phyloP scores from a whole-genome alignment of 257 asterid genomes.

The Nicotiana attenuata region DNA sequence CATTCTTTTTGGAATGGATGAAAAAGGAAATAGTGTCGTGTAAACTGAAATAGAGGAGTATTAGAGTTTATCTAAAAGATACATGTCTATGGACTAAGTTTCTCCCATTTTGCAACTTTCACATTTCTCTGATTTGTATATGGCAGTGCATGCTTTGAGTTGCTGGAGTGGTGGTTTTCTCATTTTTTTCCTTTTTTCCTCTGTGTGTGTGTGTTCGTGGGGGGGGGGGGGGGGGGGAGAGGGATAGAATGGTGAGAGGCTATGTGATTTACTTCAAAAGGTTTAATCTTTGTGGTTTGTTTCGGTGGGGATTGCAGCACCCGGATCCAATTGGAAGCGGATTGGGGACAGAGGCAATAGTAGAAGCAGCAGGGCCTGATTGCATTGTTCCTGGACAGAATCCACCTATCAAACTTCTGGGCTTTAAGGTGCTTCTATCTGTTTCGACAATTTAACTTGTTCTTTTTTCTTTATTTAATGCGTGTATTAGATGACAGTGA shows the following conservation, averaged over 20 bases:
- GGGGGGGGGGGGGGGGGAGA: too few species aligned
- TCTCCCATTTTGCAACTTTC: not conserved
- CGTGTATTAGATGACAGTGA: too few species aligned
- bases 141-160: not conserved
- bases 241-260: not conserved
- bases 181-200: not conserved
- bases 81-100: not conserved
- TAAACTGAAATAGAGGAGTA: too few species aligned
- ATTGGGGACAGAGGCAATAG: constrained; percentile 65
- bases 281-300: not conserved
- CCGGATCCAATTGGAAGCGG: constrained; percentile 61
- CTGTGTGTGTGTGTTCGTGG: not conserved
- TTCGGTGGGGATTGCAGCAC: constrained; percentile 17
- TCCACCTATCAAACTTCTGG: constrained; percentile 68
- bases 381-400: constrained; percentile 86
- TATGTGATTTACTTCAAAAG: not conserved
- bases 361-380: constrained; percentile 94
- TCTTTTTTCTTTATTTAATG: too few species aligned
- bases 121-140: not conserved
- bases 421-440: constrained; percentile 56
- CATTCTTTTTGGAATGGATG: too few species aligned
- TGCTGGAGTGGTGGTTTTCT: not conserved
- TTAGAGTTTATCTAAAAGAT: not conserved
- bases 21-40: too few species aligned
- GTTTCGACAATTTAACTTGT: not conserved